Base-by-base conservation (phyloP, 768 basidiomycete genomes). In the Amanita molliuscula region DNA sequence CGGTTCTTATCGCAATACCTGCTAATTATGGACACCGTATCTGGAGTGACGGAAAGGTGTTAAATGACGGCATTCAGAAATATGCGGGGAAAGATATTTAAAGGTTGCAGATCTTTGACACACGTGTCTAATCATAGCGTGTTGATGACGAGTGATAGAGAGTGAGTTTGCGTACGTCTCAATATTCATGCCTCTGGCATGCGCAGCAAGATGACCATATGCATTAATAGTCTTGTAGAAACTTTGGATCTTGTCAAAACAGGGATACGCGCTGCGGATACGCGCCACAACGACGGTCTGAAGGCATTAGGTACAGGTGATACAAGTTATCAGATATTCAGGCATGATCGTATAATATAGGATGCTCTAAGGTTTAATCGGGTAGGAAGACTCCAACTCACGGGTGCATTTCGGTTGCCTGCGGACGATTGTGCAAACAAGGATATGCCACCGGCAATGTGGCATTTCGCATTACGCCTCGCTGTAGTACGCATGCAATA, bases 11-110 rank as follows among this genome's bases (percentile, higher is more conserved):
- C 25, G 3, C 7, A 26, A 1, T 4, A 26, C 7, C 25, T 26
- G 25, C 25, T 26, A 26, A 26, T 26, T 26, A 26, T 26, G 25
- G 5, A 26, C 25, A 6, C 25, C 6, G 25, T 26, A 6, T 4
- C 25, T 26, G 6, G 25, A 25, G 40, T 48, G 37, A 40, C 36
- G 41, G n/a, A 28, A 26, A 41, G 25, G 41, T n/a, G 25, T 25
- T 46, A 46, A n/a, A n/a, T n/a, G n/a, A 33, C 44, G 44, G 44
- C 44, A 46, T 31, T 26, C 13, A 45, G 44, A 29, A 45, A 31
- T 29, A 34, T 45, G 25, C n/a, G 44, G 44, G 44, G 44, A 44
- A 33, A 13, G 33, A 34, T 31, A 45, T 45, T 31, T 34, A 20
- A 45, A 21, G 44, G 33, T 33, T 45, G 44, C 44, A 16, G 44